Conservation (phyloP, 352 stramenopile genomes). For the Phytophthora uliginosa region DNA sequence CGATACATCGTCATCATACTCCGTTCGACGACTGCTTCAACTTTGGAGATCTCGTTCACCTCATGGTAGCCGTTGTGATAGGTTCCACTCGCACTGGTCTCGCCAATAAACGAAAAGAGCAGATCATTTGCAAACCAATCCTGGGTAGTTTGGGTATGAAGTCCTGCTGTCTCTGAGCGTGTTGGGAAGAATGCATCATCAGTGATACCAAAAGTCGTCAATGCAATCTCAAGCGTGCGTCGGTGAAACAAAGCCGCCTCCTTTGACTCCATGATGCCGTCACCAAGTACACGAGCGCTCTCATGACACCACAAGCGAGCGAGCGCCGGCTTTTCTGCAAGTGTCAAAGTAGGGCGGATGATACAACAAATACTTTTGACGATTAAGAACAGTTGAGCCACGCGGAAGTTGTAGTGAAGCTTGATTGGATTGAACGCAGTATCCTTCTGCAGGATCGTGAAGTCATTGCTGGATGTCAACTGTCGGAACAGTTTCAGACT, state of each 20-base stretch:
- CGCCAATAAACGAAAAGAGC: slow-evolving; percentile 67
- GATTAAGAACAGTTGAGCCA: slow-evolving; percentile 53
- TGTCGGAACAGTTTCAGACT: slow-evolving; percentile 65
- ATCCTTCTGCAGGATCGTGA: slow-evolving; percentile 26
- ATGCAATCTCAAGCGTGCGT: slow-evolving; percentile 53
- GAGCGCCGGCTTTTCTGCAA: slow-evolving; percentile 59
- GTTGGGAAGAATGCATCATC: slow-evolving; percentile 50
- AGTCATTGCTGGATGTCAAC: slow-evolving; percentile 45
- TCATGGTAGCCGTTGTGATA: slow-evolving; percentile 69
- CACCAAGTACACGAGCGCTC: slow-evolving; percentile 57
- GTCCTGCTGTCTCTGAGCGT: slow-evolving; percentile 8
- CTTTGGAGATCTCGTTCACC: slow-evolving; percentile 58
- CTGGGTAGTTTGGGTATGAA: slow-evolving; percentile 33
- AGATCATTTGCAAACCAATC: slow-evolving; percentile 61
- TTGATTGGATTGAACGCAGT: slow-evolving; percentile 35
- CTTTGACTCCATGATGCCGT: slow-evolving; percentile 48
- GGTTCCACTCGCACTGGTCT: slow-evolving; percentile 39
- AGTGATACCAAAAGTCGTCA: slow-evolving; percentile 54
- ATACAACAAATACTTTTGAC: slow-evolving; percentile 57
- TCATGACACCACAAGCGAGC: slow-evolving; percentile 84
- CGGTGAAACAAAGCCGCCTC: slow-evolving; percentile 58
- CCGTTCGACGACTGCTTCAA: slow-evolving; percentile 62
- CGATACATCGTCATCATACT: slow-evolving; percentile 71
- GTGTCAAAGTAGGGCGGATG: slow-evolving; percentile 34
- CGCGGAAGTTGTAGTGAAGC: slow-evolving; percentile 62